Percentiles rank a stretch among this genome's conserved stretches.
Conservation (phyloP, 2,329 filamentous ascomycete genomes). For the Whalleya microplaca region DNA sequence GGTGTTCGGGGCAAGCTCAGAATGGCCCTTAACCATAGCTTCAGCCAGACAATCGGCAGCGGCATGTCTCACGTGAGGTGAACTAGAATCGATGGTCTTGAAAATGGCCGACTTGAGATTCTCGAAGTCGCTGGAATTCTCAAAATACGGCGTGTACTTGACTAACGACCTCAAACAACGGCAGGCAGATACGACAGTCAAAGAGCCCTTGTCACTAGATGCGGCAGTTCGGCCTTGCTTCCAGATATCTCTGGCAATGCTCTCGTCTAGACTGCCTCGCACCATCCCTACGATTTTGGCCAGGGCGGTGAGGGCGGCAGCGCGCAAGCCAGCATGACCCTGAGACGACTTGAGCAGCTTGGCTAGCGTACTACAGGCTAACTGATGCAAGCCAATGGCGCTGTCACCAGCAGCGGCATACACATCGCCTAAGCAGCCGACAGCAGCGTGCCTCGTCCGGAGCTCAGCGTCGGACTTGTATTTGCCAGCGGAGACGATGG, state of each 20-base stretch:
- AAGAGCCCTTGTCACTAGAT: conserved; percentile 76
- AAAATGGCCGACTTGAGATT: conserved; percentile 80
- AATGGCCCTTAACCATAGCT: conserved; percentile 80
- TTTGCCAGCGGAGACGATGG: conserved; percentile 74
- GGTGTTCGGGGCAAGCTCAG: conserved; percentile 55
- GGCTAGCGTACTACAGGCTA: conserved; percentile 72
- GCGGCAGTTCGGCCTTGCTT: conserved; percentile 83
- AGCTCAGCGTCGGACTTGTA: conserved; percentile 74
- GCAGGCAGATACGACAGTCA: conserved; percentile 80
- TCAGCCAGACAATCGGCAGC: conserved; percentile 85
- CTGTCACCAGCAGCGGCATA: conserved; percentile 94
- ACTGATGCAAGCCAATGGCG: conserved; percentile 78
- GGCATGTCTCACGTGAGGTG: conserved; percentile 77
- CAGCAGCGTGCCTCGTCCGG: conserved; percentile 83
- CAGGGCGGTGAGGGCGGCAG: conserved; percentile 74
- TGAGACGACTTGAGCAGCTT: conserved; percentile 81
- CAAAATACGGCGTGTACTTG: conserved; percentile 77
- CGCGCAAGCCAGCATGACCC: conserved; percentile 80
- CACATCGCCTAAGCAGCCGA: conserved; percentile 83
- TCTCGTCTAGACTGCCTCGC: conserved; percentile 78
- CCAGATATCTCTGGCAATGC: conserved; percentile 86
- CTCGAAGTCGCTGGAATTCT: conserved; percentile 89
- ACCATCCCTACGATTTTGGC: conserved; percentile 79
- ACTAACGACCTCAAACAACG: conserved; percentile 77
- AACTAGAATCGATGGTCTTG: conserved; percentile 83